Conservation (phyloP, 768 basidiomycete genomes). For the Steccherinum ochraceum region DNA sequence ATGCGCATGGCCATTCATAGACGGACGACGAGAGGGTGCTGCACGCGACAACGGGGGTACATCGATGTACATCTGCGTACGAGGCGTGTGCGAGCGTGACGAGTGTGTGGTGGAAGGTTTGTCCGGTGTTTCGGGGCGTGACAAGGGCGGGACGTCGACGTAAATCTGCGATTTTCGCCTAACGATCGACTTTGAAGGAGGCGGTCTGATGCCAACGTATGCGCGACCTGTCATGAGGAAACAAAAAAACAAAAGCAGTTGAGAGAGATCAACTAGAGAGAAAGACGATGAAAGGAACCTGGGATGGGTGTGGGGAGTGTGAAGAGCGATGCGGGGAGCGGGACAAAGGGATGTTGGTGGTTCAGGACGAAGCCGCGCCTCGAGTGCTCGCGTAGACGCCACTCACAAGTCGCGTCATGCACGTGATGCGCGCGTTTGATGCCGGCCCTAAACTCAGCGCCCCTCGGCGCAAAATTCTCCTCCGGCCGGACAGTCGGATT, state of each 20-base stretch:
- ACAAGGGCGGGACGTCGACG: conserved; percentile 53
- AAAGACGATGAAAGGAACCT: neutral
- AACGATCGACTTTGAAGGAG: conserved; percentile 16
- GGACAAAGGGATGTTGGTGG: neutral
- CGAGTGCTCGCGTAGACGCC: neutral
- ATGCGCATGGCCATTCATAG: neutral
- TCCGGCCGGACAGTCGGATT: too few relatives aligned
- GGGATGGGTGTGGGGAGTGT: neutral
- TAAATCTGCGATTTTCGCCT: conserved; percentile 42
- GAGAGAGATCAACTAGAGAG: neutral
- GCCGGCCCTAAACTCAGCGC: conserved; percentile 26
- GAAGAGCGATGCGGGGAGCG: neutral
- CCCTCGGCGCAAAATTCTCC: conserved; percentile 7
- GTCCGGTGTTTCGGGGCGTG: conserved; percentile 19
- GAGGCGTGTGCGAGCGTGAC: neutral
- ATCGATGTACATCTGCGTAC: neutral
- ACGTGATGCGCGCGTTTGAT: conserved; percentile 5
- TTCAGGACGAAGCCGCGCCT: conserved; percentile 10
- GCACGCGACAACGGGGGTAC: neutral
- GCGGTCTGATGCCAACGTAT: neutral
- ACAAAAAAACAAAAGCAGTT: too few relatives aligned
- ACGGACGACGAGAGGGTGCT: neutral
- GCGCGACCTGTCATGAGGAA: neutral
- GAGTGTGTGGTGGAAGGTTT: neutral
- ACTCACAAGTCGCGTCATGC: conserved; percentile 9